A percentile compares a stretch with the other conserved stretches of the same genome.
Conservation (phyloP, 331 rosid genomes). For the Spiraea crenata region DNA sequence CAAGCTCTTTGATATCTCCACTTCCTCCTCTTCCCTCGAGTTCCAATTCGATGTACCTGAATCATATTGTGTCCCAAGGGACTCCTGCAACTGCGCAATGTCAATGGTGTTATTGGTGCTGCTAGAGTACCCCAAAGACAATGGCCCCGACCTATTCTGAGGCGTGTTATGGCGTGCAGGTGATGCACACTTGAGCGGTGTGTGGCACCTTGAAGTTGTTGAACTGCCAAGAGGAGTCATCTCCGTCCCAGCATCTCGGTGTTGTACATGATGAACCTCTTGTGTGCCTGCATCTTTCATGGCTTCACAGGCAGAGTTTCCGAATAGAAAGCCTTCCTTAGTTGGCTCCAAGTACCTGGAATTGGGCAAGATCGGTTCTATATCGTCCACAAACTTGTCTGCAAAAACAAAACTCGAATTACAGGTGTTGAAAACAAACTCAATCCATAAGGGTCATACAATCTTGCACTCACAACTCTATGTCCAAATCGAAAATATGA, state of each 20-base stretch:
- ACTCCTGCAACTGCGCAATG: slow-evolving; percentile 72
- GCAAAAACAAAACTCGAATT: slow-evolving; percentile 33
- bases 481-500: not conserved
- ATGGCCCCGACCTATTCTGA: slow-evolving; percentile 76
- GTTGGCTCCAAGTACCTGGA: slow-evolving; percentile 50
- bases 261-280: slow-evolving; percentile 46
- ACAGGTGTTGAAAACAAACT: slow-evolving; percentile 1
- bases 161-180: slow-evolving; percentile 96
- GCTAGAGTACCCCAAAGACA: slow-evolving; percentile 40
- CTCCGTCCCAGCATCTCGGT: slow-evolving; percentile 83
- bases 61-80: slow-evolving; percentile 75
- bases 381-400: slow-evolving; percentile 82
- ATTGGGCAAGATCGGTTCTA: slow-evolving; percentile 54
- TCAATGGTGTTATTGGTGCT: slow-evolving; percentile 43
- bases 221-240: slow-evolving; percentile 98
- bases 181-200: slow-evolving; percentile 78
- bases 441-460: not conserved
- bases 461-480: slow-evolving; percentile 1
- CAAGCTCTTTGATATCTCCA: slow-evolving; percentile 89
- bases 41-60: slow-evolving; percentile 76
- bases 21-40: slow-evolving; percentile 93
- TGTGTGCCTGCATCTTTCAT: slow-evolving; percentile 58
- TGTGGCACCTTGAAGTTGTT: slow-evolving; percentile 85
- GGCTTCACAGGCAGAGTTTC: slow-evolving; percentile 43
- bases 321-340: slow-evolving; percentile 64